Evolutionary conservation across 768 basidiomycete species (phyloP).

Genomic region (Termitomyces sp.): DNA sequence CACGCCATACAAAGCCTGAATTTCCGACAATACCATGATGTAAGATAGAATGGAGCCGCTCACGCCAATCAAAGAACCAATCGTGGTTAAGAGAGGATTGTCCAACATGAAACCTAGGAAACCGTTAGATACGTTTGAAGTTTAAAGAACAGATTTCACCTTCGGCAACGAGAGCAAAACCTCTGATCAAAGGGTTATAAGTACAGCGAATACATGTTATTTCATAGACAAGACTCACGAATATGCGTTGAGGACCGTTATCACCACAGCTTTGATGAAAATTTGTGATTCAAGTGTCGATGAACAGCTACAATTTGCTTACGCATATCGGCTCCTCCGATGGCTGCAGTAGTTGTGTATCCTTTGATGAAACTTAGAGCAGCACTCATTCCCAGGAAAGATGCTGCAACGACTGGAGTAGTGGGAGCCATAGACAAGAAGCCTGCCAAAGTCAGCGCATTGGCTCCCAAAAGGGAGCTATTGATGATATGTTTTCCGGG

Average conservation of each 20-base stretch:
- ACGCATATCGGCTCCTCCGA: slow-evolving; percentile 95
- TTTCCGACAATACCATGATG: slow-evolving; percentile 60
- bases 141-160: slow-evolving; percentile 29
- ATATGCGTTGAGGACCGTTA: slow-evolving; percentile 87
- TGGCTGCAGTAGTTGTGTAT: slow-evolving; percentile 84
- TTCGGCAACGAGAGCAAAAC: slow-evolving; percentile 88
- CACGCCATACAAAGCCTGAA: background rate
- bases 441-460: slow-evolving; percentile 67
- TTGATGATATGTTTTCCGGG: slow-evolving; percentile 81
- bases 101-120: slow-evolving; percentile 77
- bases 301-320: slow-evolving; percentile 21
- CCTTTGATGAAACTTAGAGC: slow-evolving; percentile 80
- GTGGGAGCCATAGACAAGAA: slow-evolving; percentile 68
- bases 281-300: background rate
- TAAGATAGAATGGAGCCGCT: slow-evolving; percentile 89
- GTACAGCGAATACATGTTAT: background rate
- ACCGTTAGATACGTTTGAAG: background rate
- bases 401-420: slow-evolving; percentile 70
- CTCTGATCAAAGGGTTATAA: slow-evolving; percentile 25
- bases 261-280: slow-evolving; percentile 64
- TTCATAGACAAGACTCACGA: slow-evolving; percentile 34
- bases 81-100: slow-evolving; percentile 75
- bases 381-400: slow-evolving; percentile 69
- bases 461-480: slow-evolving; percentile 61
- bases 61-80: slow-evolving; percentile 85